Conservation (phyloP, 2,329 filamentous ascomycete species). For the Aspergillus versicolor region DNA sequence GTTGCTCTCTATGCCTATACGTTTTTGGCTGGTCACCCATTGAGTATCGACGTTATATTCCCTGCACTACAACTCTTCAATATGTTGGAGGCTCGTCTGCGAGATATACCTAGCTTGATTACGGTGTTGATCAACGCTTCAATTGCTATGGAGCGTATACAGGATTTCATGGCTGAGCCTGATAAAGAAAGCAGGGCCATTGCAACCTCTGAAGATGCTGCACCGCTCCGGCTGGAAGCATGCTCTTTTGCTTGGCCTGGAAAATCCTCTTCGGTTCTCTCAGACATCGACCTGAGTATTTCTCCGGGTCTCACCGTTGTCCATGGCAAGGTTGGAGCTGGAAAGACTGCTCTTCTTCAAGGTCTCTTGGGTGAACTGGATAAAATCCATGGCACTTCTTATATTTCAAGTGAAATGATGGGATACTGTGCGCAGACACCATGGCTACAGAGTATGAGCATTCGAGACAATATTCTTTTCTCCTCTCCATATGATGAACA, state of each 20-base stretch:
- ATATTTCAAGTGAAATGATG: slow-evolving; percentile 56
- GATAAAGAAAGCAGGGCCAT: slow-evolving; percentile 68
- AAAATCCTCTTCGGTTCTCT: slow-evolving; percentile 55
- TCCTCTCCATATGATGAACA: slow-evolving; percentile 66
- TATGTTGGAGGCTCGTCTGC: slow-evolving; percentile 71
- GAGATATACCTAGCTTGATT: slow-evolving; percentile 72
- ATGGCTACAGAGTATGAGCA: slow-evolving; percentile 69
- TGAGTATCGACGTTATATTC: slow-evolving; percentile 81
- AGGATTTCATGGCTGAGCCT: slow-evolving; percentile 82
- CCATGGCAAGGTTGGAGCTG: slow-evolving; percentile 63
- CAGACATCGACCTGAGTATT: slow-evolving; percentile 55
- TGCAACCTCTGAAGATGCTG: slow-evolving; percentile 26
- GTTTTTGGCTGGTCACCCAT: slow-evolving; percentile 62
- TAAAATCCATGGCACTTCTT: slow-evolving; percentile 49
- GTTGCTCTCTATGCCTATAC: slow-evolving; percentile 82
- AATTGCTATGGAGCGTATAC: slow-evolving; percentile 78
- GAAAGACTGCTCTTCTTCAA: slow-evolving; percentile 63
- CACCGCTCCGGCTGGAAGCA: slow-evolving; percentile 49
- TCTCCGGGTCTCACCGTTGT: slow-evolving; percentile 59
- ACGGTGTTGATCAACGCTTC: slow-evolving; percentile 76
- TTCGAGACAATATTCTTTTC: slow-evolving; percentile 68
- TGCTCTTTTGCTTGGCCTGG: slow-evolving; percentile 82
- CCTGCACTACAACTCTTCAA: slow-evolving; percentile 79
- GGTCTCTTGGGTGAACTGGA: slow-evolving; percentile 61
- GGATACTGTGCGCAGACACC: slow-evolving; percentile 66